phyloP scores from a whole-genome alignment of 2,329 filamentous ascomycete genomes.

The Fusarium sublunatum region DNA sequence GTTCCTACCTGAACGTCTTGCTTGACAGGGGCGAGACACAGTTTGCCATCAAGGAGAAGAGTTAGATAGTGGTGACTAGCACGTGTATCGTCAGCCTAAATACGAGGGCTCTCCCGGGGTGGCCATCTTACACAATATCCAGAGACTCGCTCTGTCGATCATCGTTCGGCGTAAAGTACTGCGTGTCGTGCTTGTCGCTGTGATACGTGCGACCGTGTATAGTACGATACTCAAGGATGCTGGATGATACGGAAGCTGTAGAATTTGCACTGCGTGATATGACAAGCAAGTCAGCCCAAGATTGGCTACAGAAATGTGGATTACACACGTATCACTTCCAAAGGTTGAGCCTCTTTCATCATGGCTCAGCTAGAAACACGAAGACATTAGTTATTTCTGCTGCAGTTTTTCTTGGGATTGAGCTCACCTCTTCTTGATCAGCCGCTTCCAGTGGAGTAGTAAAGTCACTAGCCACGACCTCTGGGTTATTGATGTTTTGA shows the following conservation, averaged over 20 bases:
- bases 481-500: no score
- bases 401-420: background rate
- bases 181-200: conserved; percentile 22
- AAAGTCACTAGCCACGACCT: background rate
- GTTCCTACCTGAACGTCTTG: conserved; percentile 14
- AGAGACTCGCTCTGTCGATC: conserved; percentile 31
- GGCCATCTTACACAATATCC: conserved; percentile 30
- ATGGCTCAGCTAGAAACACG: background rate
- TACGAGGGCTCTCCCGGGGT: no score
- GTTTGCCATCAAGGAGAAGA: conserved; percentile 15
- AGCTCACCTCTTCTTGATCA: background rate
- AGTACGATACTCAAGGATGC: conserved; percentile 32
- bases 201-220: conserved; percentile 32
- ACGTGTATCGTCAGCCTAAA: no score
- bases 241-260: conserved; percentile 26
- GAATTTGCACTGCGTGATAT: conserved; percentile 16
- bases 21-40: conserved; percentile 26
- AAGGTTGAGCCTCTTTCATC: background rate
- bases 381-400: background rate
- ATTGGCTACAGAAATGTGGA: background rate
- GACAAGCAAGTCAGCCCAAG: background rate
- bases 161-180: conserved; percentile 34
- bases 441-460: background rate
- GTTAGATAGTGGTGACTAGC: conserved; percentile 32
- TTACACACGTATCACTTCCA: background rate